Conservation (phyloP, 1,284 basidiomycete species). For the Tilletia caries region DNA sequence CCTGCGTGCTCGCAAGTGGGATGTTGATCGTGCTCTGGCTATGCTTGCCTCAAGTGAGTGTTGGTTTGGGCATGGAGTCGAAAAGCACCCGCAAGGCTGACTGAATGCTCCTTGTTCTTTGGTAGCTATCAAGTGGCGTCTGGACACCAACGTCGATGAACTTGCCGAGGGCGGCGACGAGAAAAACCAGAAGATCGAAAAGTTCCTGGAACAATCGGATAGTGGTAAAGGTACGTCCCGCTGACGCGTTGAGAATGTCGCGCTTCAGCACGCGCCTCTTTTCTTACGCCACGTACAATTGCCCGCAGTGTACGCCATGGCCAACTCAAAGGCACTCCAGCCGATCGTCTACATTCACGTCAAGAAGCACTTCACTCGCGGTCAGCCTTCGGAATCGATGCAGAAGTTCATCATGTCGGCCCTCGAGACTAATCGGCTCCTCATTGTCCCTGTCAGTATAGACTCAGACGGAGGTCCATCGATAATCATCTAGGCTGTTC, state of each 20-base stretch:
- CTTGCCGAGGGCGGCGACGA: conserved; percentile 54
- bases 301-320: conserved; percentile 5
- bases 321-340: conserved; percentile 5
- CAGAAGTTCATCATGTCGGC: conserved; percentile 47
- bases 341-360: conserved; percentile 40
- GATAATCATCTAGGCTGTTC: no score
- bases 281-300: no score
- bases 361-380: conserved; percentile 42
- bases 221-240: conserved; percentile 45
- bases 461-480: no score
- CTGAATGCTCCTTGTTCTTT: not conserved
- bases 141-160: conserved; percentile 50
- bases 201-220: conserved; percentile 53
- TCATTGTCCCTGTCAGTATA: conserved; percentile 42
- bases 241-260: no score
- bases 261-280: no score
- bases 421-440: conserved; percentile 53
- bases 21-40: conserved; percentile 52
- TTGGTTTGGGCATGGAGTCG: no score
- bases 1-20: conserved; percentile 55
- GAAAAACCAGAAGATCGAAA: conserved; percentile 49
- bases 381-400: conserved; percentile 52
- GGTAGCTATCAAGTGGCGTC: conserved; percentile 46
- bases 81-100: no score
- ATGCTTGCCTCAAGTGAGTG: conserved; percentile 47